Evolutionary conservation across 192 early-diverging fungal species (phyloP).

Genomic region (Cetraspora pellucida): DNA sequence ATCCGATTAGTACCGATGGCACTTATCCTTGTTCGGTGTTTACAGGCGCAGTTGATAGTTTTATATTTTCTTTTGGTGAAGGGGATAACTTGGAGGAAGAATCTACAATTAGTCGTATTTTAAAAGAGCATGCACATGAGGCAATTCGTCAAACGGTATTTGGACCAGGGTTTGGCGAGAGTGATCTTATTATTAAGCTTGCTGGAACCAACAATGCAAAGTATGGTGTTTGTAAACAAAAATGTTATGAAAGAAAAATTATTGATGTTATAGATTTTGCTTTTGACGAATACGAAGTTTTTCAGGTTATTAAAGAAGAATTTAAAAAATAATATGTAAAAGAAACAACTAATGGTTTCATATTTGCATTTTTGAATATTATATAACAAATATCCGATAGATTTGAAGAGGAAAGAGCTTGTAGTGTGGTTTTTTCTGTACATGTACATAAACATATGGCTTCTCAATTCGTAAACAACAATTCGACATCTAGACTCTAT

Average conservation of each 20-base stretch:
- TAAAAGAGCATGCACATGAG: neutral
- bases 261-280: neutral
- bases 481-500: too few relatives aligned
- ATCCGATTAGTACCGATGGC: neutral
- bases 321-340: too few relatives aligned
- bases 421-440: too few relatives aligned
- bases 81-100: slow-evolving; percentile 12
- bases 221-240: neutral
- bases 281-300: slow-evolving; percentile 14
- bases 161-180: slow-evolving; percentile 12
- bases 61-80: slow-evolving; percentile 29
- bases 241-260: slow-evolving; percentile 19
- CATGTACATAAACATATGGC: too few relatives aligned
- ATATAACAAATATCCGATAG: too few relatives aligned
- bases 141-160: slow-evolving; percentile 4
- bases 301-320: neutral
- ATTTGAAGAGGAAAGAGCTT: too few relatives aligned
- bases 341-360: too few relatives aligned
- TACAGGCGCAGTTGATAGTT: neutral
- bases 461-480: too few relatives aligned
- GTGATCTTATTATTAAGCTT: slow-evolving; percentile 9
- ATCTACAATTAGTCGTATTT: neutral
- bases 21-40: neutral
- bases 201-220: neutral
- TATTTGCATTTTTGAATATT: too few relatives aligned